phyloP scores from a whole-genome alignment of 2,329 filamentous ascomycete species.

The Truncatella angustata region DNA sequence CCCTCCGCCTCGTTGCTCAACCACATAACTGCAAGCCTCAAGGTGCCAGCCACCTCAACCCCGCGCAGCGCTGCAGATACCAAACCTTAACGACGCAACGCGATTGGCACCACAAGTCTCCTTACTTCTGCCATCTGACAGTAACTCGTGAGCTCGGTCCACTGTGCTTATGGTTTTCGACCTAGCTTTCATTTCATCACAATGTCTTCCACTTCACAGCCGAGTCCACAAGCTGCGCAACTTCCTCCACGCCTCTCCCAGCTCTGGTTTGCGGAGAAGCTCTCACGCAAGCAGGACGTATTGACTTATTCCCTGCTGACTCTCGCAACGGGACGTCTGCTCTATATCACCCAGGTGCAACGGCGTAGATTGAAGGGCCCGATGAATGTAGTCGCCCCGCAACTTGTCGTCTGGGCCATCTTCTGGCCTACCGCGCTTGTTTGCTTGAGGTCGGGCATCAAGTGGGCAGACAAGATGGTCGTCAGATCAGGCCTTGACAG shows the following conservation, averaged over 20 bases:
- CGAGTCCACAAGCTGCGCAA: not conserved
- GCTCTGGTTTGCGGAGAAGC: conserved; percentile 9
- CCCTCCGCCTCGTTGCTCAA: too few relatives aligned
- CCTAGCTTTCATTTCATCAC: not conserved
- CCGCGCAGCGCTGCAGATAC: too few relatives aligned
- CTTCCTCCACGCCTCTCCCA: conserved; percentile 7
- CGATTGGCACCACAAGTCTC: too few relatives aligned
- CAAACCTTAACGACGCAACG: too few relatives aligned
- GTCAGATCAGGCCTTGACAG: conserved; percentile 7
- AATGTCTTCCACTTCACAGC: not conserved
- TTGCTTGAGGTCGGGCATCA: conserved; percentile 6
- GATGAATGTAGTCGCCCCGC: not conserved
- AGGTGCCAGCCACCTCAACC: too few relatives aligned
- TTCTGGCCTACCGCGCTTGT: conserved; percentile 11
- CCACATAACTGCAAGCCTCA: too few relatives aligned
- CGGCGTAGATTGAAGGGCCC: not conserved
- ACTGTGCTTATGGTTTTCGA: too few relatives aligned
- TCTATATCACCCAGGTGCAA: conserved; percentile 4
- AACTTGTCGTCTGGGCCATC: conserved; percentile 13
- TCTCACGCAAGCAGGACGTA: conserved; percentile 5
- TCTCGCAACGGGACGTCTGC: not conserved
- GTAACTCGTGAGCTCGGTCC: too few relatives aligned
- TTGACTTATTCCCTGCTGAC: conserved; percentile 5
- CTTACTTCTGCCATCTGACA: too few relatives aligned
- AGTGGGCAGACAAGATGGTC: conserved; percentile 10